phyloP scores from a whole-genome alignment of 2,329 filamentous ascomycete species.

The Byssothecium circinans region DNA sequence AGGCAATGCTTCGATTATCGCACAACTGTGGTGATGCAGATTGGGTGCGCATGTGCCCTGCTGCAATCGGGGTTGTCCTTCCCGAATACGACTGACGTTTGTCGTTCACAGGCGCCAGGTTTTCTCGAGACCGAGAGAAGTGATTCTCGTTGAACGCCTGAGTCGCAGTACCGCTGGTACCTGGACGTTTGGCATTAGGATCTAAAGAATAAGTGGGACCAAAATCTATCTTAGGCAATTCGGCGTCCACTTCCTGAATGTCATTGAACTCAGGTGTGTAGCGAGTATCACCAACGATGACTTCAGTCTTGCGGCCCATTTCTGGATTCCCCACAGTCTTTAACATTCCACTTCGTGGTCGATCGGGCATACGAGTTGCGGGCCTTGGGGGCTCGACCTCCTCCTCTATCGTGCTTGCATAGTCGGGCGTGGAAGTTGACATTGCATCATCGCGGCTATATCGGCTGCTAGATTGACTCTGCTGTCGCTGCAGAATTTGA shows the following conservation, averaged over 20 bases:
- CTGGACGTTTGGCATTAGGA: conserved; percentile 57
- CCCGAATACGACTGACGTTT: conserved; percentile 33
- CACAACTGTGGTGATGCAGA: conserved; percentile 47
- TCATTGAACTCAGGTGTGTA: conserved; percentile 35
- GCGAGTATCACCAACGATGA: conserved; percentile 52
- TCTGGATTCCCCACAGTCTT: conserved; percentile 69
- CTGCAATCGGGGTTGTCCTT: conserved; percentile 42
- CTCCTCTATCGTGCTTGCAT: conserved; percentile 65
- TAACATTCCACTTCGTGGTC: conserved; percentile 75
- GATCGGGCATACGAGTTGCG: conserved; percentile 60
- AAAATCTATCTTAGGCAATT: conserved; percentile 79
- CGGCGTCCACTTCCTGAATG: conserved; percentile 38
- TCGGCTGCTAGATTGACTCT: conserved; percentile 52
- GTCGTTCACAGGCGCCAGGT: conserved; percentile 31
- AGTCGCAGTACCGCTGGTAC: conserved; percentile 57
- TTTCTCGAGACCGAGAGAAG: conserved; percentile 37
- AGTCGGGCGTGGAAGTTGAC: conserved; percentile 71
- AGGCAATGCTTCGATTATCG: conserved; percentile 69
- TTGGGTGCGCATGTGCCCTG: conserved; percentile 46
- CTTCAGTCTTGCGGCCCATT: conserved; percentile 44
- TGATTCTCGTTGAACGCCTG: conserved; percentile 35
- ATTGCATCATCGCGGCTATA: conserved; percentile 64
- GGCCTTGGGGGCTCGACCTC: conserved; percentile 43
- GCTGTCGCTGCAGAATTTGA: conserved; percentile 30
- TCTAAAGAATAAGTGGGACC: conserved; percentile 77